Conservation (phyloP, 805 yeast species). For the Cyberlindnera suaveolens region DNA sequence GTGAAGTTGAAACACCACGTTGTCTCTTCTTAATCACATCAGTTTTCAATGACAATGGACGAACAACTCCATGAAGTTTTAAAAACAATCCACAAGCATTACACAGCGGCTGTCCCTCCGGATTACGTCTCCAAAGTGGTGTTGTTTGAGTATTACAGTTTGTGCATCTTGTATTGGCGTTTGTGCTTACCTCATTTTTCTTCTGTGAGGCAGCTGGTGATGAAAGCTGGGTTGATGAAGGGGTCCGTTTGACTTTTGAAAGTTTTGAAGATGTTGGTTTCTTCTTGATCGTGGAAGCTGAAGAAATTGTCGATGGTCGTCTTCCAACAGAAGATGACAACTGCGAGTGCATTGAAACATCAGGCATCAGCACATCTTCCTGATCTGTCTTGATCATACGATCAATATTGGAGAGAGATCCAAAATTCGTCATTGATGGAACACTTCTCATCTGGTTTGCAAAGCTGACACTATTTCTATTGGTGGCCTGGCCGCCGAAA, state of each 20-base stretch:
- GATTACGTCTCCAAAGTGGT: constrained; percentile 91
- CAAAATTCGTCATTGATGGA: constrained; percentile 14
- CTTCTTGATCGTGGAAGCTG: constrained; percentile 21
- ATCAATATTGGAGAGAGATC: neutral
- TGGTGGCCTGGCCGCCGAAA: constrained; percentile 7
- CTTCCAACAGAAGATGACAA: constrained; percentile 18
- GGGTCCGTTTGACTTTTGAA: constrained; percentile 17
- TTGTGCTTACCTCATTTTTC: constrained; percentile 10
- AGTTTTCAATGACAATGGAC: constrained; percentile 86
- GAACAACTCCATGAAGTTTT: constrained; percentile 89
- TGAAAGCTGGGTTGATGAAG: constrained; percentile 16
- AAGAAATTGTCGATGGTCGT: constrained; percentile 12
- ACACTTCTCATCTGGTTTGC: constrained; percentile 21
- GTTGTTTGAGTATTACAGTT: constrained; percentile 91
- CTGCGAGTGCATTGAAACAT: constrained; percentile 3
- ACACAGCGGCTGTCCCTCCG: constrained; percentile 88
- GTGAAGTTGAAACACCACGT: constrained; percentile 37
- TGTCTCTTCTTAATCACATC: constrained; percentile 92
- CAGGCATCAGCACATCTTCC: constrained; percentile 11
- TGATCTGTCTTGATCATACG: constrained; percentile 1
- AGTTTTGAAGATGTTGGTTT: constrained; percentile 15
- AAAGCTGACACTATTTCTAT: constrained; percentile 13
- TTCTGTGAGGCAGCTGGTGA: neutral
- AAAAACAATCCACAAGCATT: constrained; percentile 94
- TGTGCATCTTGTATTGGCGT: constrained; percentile 45